These are phyloP conservation scores for Phytopythium litorale DNA, from an alignment of 352 stramenopile genomes.

Conservation along the genomic window DNA sequence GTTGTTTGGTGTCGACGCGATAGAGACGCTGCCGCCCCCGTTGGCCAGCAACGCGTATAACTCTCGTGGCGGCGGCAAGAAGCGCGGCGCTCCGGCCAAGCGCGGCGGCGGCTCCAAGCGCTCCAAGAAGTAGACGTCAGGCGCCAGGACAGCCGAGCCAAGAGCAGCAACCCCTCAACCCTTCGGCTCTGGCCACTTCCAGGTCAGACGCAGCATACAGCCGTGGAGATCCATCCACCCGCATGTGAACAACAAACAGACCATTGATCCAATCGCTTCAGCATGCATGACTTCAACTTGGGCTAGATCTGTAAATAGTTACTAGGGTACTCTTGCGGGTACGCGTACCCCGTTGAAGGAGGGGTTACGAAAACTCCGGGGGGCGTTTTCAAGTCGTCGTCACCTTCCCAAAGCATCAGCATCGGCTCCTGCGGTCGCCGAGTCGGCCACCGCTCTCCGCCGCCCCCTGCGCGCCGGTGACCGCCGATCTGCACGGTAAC, in stretches of 20 bases:
- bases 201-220: not conserved
- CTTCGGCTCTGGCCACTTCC: not conserved
- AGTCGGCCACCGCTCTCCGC: not conserved
- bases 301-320: constrained; percentile 5
- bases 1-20: constrained; percentile 1
- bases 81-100: constrained; percentile 15
- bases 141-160: not conserved
- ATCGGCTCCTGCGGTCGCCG: not conserved
- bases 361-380: not conserved
- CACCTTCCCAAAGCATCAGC: not conserved
- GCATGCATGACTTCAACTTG: constrained; percentile 3
- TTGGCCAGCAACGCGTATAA: constrained; percentile 14
- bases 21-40: constrained; percentile 51
- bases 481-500: not conserved
- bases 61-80: constrained; percentile 12
- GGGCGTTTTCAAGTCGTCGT: not conserved
- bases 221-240: not conserved
- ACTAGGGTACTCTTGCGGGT: not conserved
- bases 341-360: not conserved
- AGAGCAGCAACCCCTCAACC: not conserved
- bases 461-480: not conserved
- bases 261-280: not conserved
- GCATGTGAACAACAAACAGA: not conserved
- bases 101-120: constrained; percentile 21
- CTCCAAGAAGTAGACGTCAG: constrained; percentile 23